These are phyloP conservation scores for Odontarrhena argentea DNA, from an alignment of 345 rosid genomes.

Conservation along the genomic window DNA sequence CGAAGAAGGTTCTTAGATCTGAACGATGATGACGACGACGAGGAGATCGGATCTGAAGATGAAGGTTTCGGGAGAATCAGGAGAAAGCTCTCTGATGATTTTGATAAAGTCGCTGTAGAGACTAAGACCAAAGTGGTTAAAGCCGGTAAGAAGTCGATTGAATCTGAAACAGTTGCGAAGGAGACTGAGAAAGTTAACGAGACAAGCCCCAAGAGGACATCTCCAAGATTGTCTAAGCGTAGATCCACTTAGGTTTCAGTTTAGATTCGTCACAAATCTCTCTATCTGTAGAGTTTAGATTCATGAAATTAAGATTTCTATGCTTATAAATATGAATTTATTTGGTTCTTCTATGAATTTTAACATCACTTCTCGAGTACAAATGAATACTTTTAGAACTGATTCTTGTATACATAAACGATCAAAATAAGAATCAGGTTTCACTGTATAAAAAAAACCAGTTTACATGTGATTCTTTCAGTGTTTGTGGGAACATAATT, in stretches of 20 bases:
- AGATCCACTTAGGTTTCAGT: slow-evolving; percentile 10
- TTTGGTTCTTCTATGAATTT: slow-evolving; percentile 26
- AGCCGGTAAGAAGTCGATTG: neutral
- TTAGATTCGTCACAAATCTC: neutral
- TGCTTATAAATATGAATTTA: slow-evolving; percentile 48
- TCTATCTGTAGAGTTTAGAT: slow-evolving; percentile 15
- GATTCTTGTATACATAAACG: slow-evolving; percentile 49
- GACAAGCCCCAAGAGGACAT: slow-evolving; percentile 46
- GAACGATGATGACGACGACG: slow-evolving; percentile 45
- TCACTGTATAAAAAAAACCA: slow-evolving; percentile 9
- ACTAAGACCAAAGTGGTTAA: neutral
- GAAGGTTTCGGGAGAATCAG: slow-evolving; percentile 39
- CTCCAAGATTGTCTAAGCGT: slow-evolving; percentile 63
- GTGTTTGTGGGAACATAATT: slow-evolving; percentile 46
- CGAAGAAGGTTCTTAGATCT: slow-evolving; percentile 55
- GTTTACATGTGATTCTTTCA: slow-evolving; percentile 44
- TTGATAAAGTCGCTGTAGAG: slow-evolving; percentile 62
- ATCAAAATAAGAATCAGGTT: slow-evolving; percentile 44
- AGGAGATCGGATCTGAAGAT: slow-evolving; percentile 29
- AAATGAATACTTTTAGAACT: slow-evolving; percentile 48
- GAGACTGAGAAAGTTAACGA: slow-evolving; percentile 10
- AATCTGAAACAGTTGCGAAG: neutral
- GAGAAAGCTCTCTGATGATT: slow-evolving; percentile 69
- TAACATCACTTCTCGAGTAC: slow-evolving; percentile 36
- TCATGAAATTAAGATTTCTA: neutral